phyloP scores from a whole-genome alignment of 345 rosid species.

The Triadica sebifera region DNA sequence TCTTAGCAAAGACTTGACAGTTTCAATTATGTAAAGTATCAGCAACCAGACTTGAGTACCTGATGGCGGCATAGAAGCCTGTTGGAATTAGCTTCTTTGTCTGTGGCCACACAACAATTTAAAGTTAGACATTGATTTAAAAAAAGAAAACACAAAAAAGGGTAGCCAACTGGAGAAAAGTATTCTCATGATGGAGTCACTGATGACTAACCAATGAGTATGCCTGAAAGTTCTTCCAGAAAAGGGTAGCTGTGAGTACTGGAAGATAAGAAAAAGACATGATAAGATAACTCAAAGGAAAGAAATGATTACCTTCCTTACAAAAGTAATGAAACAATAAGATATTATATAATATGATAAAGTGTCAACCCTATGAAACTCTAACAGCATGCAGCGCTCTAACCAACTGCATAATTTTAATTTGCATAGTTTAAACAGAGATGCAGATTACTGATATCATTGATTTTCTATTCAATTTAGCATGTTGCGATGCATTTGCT shows the following conservation, averaged over 20 bases:
- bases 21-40: not conserved
- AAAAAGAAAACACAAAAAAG: not conserved
- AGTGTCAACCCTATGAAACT: not conserved
- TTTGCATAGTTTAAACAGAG: not conserved
- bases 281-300: not conserved
- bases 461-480: not conserved
- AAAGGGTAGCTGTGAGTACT: slow-evolving; percentile 71
- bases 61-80: slow-evolving; percentile 52
- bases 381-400: not conserved
- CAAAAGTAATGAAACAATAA: not conserved
- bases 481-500: not conserved
- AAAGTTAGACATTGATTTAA: slow-evolving; percentile 6
- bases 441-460: not conserved
- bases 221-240: slow-evolving; percentile 67
- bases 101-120: slow-evolving; percentile 47
- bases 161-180: not conserved
- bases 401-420: not conserved
- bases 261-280: slow-evolving; percentile 31
- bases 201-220: slow-evolving; percentile 59
- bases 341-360: not conserved
- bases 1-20: not conserved
- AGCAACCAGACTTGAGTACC: slow-evolving; percentile 39
- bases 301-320: not conserved
- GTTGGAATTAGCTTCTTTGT: slow-evolving; percentile 69
- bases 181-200: slow-evolving; percentile 9